phyloP scores from a whole-genome alignment of 1,284 basidiomycete species.

The Cutaneotrichosporon sp. region DNA sequence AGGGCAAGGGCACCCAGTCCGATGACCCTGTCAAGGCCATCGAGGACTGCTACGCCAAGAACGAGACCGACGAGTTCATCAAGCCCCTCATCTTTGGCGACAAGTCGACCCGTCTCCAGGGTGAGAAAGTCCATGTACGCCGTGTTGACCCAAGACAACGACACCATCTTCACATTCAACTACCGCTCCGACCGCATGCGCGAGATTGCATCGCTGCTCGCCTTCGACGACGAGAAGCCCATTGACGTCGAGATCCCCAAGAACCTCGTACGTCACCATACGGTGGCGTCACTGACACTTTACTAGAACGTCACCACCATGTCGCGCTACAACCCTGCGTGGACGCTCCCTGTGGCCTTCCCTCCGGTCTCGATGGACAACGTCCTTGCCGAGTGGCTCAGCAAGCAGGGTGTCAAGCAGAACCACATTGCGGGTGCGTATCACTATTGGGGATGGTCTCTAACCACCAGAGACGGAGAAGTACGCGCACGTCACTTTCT shows the following conservation, averaged over 20 bases:
- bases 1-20: conserved; percentile 67
- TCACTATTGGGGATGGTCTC: neutral
- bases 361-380: conserved; percentile 87
- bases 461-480: conserved; percentile 75
- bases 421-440: conserved; percentile 74
- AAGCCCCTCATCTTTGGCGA: conserved; percentile 87
- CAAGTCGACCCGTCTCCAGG: conserved; percentile 74
- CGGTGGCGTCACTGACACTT: neutral
- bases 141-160: conserved; percentile 55
- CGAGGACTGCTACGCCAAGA: conserved; percentile 71
- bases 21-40: conserved; percentile 68
- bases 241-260: conserved; percentile 80
- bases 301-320: conserved; percentile 83
- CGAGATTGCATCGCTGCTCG: conserved; percentile 78
- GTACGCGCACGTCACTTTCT: conserved; percentile 93
- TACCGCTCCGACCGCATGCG: conserved; percentile 93
- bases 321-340: conserved; percentile 88
- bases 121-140: conserved; percentile 50
- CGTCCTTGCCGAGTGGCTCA: conserved; percentile 85
- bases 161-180: conserved; percentile 92
- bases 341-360: conserved; percentile 82
- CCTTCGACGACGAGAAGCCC: conserved; percentile 69
- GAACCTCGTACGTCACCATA: conserved; percentile 62
- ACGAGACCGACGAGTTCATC: conserved; percentile 88
- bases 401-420: conserved; percentile 74